Evolutionary conservation across 257 asterid genomes (phyloP), one percentile per base, ranked within the genome.

Genomic region (Ocimum tenuiflorum): DNA sequence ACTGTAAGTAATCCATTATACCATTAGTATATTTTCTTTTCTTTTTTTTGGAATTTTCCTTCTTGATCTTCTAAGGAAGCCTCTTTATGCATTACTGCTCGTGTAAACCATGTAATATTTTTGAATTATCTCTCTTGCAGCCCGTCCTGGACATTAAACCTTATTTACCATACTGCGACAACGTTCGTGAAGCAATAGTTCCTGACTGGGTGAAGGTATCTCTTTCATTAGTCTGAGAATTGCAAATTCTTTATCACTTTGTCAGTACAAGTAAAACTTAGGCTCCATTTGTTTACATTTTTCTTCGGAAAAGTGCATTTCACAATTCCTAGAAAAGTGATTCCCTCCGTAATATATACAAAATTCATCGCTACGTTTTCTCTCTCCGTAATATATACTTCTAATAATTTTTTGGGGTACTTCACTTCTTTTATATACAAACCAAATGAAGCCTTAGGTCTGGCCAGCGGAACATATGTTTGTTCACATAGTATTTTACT

Each of bases 121-220:
- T 67, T 17, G 4, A 42, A 27, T 14, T n/a, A n/a, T n/a, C n/a
- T 22, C 46, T 60, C 61, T 79, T 41, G 62, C 91, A 91, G 97
- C 99, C 99, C n/a, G 86, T 94, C 66, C 86, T 94, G 60, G 99
- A 94, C 72, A 78, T 94, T 74, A 94, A 94, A 76, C 99, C 97
- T 42, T 94, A 94, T 82, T 80, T 94, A 72, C 97, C 96, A 33
- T 90, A 89, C 64, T 87, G 97, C 73, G 99, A 94, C 83, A 88
- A 83, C 70, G 67, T 94, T 65, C 68, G 54, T 6, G 91, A 73
- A 78, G 97, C 99, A 63, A 71, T 73, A 36, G 88, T 85, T 61
- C 99, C 99, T 6, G 82, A 80, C 31, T 94, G 99, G 99, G 94
- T 94, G 53, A 83, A 90, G 96, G 97, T 91, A 41, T 42, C 60